Percentiles rank a stretch among this genome's conserved stretches.
phyloP scores from a whole-genome alignment of 352 stramenopile species.

The Phytopythium montanum region DNA sequence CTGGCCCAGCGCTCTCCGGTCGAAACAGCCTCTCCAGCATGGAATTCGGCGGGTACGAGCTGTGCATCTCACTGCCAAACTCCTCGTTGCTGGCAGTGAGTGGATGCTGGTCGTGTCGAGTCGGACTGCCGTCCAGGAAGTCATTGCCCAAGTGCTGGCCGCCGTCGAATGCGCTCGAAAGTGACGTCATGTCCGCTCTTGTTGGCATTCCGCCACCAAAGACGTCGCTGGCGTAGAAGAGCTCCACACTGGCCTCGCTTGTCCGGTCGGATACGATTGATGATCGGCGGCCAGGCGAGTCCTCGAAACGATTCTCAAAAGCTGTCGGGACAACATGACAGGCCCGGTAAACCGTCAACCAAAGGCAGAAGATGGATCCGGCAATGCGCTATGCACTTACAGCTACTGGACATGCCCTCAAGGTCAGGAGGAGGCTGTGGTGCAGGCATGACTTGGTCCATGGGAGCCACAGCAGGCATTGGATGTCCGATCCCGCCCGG shows the following conservation, averaged over 20 bases:
- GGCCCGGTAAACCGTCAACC: neutral
- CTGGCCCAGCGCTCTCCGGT: neutral
- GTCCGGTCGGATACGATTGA: constrained; percentile 7
- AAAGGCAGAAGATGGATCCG: neutral
- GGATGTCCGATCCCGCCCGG: neutral
- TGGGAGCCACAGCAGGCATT: neutral
- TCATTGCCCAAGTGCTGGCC: neutral
- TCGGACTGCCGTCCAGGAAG: neutral
- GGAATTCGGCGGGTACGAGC: neutral
- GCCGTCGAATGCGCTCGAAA: neutral
- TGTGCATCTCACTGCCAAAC: neutral
- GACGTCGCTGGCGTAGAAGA: constrained; percentile 8
- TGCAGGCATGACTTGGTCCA: neutral
- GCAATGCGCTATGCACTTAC: neutral
- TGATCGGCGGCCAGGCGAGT: constrained; percentile 1
- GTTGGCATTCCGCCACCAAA: constrained; percentile 1
- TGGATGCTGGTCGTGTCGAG: neutral
- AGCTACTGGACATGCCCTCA: neutral
- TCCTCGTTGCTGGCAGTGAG: too few species aligned
- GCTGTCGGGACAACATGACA: neutral
- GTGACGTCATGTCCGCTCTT: neutral
- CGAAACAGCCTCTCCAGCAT: neutral
- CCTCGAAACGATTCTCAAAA: neutral
- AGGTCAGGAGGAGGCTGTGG: neutral
- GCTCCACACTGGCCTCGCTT: constrained; percentile 8